phyloP scores from a whole-genome alignment of 2,329 filamentous ascomycete genomes.

The Epichloe coenophiala region DNA sequence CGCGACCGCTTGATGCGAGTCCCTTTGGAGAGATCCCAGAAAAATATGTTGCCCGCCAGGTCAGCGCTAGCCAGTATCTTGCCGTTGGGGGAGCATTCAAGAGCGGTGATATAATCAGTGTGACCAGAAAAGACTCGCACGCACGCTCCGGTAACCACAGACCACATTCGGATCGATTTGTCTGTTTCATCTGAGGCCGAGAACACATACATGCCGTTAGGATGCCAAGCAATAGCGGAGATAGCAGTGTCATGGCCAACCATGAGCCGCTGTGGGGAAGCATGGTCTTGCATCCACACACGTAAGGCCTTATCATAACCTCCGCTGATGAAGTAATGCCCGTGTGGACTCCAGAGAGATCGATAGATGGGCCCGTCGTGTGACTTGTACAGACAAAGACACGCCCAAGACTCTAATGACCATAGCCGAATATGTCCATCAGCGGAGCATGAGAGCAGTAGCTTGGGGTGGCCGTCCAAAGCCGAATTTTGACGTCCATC shows the following conservation, averaged over 20 bases:
- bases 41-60: slow-evolving; percentile 73
- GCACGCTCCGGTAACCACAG: slow-evolving; percentile 72
- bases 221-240: slow-evolving; percentile 87
- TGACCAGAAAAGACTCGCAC: slow-evolving; percentile 90
- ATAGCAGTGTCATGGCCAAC: slow-evolving; percentile 88
- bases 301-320: slow-evolving; percentile 84
- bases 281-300: slow-evolving; percentile 86
- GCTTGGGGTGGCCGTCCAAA: slow-evolving; percentile 48
- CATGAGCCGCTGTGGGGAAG: slow-evolving; percentile 75
- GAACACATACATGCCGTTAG: slow-evolving; percentile 87
- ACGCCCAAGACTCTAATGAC: slow-evolving; percentile 87
- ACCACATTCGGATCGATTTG: slow-evolving; percentile 95
- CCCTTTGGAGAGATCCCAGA: slow-evolving; percentile 89
- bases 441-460: slow-evolving; percentile 74
- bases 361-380: slow-evolving; percentile 86
- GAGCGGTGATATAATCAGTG: slow-evolving; percentile 68
- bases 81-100: slow-evolving; percentile 73
- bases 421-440: slow-evolving; percentile 85
- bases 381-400: slow-evolving; percentile 84
- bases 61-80: slow-evolving; percentile 87
- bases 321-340: slow-evolving; percentile 84
- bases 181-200: slow-evolving; percentile 76
- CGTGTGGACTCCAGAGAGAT: slow-evolving; percentile 79
- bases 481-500: slow-evolving; percentile 27
- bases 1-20: slow-evolving; percentile 82